Evolutionary conservation across 352 stramenopile genomes (phyloP).

Genomic region (Phytophthora tentaculata): DNA sequence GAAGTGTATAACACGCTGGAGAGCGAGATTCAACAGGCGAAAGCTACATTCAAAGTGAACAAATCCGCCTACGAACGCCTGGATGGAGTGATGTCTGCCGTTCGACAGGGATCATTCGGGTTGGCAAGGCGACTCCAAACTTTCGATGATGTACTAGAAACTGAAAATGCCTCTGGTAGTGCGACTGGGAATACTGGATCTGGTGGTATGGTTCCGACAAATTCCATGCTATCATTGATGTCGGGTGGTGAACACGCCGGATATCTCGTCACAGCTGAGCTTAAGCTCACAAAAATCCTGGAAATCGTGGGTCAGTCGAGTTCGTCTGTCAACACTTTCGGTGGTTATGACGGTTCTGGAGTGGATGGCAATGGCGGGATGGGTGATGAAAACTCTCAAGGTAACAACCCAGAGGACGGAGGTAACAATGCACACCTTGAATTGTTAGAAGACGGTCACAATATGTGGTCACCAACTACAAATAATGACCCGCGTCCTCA

Average conservation of each 20-base stretch:
- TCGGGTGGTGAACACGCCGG: conserved; percentile 61
- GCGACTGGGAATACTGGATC: conserved; percentile 6
- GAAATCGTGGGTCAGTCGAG: conserved; percentile 81
- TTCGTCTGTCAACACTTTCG: conserved; percentile 64
- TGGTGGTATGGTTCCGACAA: conserved; percentile 26
- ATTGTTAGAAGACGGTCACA: conserved; percentile 59
- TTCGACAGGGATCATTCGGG: conserved; percentile 77
- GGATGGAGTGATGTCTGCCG: conserved; percentile 73
- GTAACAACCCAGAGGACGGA: conserved; percentile 27
- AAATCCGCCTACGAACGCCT: conserved; percentile 79
- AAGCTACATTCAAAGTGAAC: conserved; percentile 77
- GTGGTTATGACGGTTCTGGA: conserved; percentile 38
- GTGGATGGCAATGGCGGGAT: conserved; percentile 31
- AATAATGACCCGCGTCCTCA: conserved; percentile 83
- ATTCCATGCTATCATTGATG: conserved; percentile 38
- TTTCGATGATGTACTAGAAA: conserved; percentile 78
- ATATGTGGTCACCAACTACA: conserved; percentile 62
- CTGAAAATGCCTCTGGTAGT: conserved; percentile 14
- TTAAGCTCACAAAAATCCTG: conserved; percentile 83
- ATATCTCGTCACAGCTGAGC: conserved; percentile 60
- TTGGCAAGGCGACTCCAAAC: conserved; percentile 67
- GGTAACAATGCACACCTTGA: conserved; percentile 41
- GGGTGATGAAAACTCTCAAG: conserved; percentile 34
- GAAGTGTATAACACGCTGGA: conserved; percentile 85
- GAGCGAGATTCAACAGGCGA: conserved; percentile 76